These are phyloP conservation scores for Candida insectorum DNA, from an alignment of 805 yeast genomes.

Conservation along the genomic window DNA sequence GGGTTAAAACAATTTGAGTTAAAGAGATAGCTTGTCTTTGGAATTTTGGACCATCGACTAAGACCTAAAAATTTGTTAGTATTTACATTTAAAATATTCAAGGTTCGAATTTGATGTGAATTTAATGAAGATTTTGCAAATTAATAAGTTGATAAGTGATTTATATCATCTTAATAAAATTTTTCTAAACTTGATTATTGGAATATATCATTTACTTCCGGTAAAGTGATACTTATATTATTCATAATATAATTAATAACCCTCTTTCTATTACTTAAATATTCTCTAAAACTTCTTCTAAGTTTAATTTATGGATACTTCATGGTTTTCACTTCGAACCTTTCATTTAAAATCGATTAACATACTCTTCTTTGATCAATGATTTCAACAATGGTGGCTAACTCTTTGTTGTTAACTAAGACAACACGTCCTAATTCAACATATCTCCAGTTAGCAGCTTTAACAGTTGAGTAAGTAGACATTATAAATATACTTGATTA, in stretches of 20 bases:
- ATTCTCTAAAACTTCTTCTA: too few relatives aligned
- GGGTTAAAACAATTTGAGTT: constrained; percentile 88
- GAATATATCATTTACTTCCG: too few relatives aligned
- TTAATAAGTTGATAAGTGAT: too few relatives aligned
- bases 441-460: constrained; percentile 98
- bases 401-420: constrained; percentile 78
- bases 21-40: constrained; percentile 89
- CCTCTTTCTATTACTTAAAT: too few relatives aligned
- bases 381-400: constrained; percentile 97
- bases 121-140: too few relatives aligned
- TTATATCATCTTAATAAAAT: too few relatives aligned
- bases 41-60: constrained; percentile 95
- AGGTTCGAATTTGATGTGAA: too few relatives aligned
- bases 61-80: constrained; percentile 53
- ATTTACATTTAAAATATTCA: constrained; percentile 1
- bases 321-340: too few relatives aligned
- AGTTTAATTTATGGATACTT: too few relatives aligned
- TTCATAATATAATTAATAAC: too few relatives aligned
- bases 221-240: too few relatives aligned
- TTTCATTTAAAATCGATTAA: constrained; percentile 16
- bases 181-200: too few relatives aligned
- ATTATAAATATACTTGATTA: constrained; percentile 14
- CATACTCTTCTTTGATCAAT: constrained; percentile 98
- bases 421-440: constrained; percentile 99
- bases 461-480: constrained; percentile 59